Evolutionary conservation across 108 stramenopile species (phyloP), one percentile per base, ranked within the genome.

Genomic region (Nitzschia sp.): DNA sequence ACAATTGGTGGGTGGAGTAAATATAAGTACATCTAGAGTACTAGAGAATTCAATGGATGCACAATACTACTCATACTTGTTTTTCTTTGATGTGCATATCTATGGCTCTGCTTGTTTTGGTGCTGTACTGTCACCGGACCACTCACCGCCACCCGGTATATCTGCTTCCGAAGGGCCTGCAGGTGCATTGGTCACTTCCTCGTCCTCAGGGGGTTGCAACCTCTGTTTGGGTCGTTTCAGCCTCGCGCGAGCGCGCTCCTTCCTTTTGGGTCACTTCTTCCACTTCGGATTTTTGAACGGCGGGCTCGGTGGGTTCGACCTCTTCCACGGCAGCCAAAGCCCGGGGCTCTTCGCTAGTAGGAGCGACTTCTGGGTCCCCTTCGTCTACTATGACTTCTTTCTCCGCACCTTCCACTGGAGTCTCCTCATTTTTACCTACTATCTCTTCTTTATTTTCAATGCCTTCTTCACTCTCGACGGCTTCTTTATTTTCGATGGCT

Each of bases 241-340:
- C 63, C 27, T 47, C 63, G 47, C 30, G 3, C 19, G 22, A 32
- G 4, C 35, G 34, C 3, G 3, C 15, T 31, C 17, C 44, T 64
- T 64, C 63, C 22, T 64, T 30, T 23, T 64, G 44, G 28, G 47
- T 47, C 2, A 47, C 11, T 61, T 61, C 59, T 38, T 53, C 52
- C 16, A 44, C 59, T n/a, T 61, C 59, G 17, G 15, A 35, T 31
- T 61, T 41, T 1, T 19, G 59, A 35, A 61, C 35, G 38, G 44
- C 59, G 23, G 22, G 19, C 32, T 35, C 21, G 19, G 11, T 16
- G 26, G 17, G 25, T 32, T 28, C 28, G 8, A 23, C 28, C 57
- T 27, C 47, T 29, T 25, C 17, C 17, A 30, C n/a, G 45, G 27
- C 1, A 45, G 3, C 45, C 2, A 33, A 3, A 4, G 11, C 34